These are phyloP conservation scores for Aspergillus hortae DNA, from an alignment of 2,329 filamentous ascomycete genomes.

Conservation along the genomic window DNA sequence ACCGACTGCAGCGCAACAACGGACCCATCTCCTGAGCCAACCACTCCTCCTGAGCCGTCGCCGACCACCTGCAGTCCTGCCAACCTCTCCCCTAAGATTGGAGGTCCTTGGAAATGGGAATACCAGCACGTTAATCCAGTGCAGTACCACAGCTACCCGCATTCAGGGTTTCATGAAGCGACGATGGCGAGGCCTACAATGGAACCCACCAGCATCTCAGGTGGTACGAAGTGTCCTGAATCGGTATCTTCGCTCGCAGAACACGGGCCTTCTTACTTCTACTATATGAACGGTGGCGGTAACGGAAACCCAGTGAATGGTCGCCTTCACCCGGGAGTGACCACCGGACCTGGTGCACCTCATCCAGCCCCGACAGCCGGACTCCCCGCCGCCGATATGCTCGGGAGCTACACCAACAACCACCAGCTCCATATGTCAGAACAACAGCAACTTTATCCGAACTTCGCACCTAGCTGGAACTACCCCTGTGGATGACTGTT, in stretches of 20 bases:
- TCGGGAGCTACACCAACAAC: conserved; percentile 18
- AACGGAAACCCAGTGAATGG: conserved; percentile 10
- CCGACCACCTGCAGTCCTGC: conserved; percentile 20
- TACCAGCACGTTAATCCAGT: conserved; percentile 18
- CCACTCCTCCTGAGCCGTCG: conserved; percentile 30
- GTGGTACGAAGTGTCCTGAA: conserved; percentile 11
- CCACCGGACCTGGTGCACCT: conserved; percentile 13
- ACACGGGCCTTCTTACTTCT: conserved; percentile 21
- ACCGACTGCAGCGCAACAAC: conserved; percentile 35
- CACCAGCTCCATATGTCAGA: conserved; percentile 19
- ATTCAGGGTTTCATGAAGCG: conserved; percentile 19
- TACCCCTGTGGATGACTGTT: conserved; percentile 16
- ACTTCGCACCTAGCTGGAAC: conserved; percentile 16
- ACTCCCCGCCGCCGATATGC: conserved; percentile 20
- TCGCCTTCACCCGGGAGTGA: conserved; percentile 15
- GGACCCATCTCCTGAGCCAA: conserved; percentile 37
- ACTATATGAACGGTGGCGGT: conserved; percentile 19
- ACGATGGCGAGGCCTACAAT: conserved; percentile 18
- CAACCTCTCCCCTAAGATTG: conserved; percentile 14
- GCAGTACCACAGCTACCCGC: conserved; percentile 20
- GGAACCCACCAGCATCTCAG: conserved; percentile 11
- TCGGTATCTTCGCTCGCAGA: conserved; percentile 9
- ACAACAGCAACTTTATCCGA: conserved; percentile 13
- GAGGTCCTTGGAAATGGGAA: conserved; percentile 27
- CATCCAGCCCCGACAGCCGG: conserved; percentile 10